Evolutionary conservation across 2,329 filamentous ascomycete genomes (phyloP), one percentile per base, ranked within the genome.

Genomic region (Eutypa lata): DNA sequence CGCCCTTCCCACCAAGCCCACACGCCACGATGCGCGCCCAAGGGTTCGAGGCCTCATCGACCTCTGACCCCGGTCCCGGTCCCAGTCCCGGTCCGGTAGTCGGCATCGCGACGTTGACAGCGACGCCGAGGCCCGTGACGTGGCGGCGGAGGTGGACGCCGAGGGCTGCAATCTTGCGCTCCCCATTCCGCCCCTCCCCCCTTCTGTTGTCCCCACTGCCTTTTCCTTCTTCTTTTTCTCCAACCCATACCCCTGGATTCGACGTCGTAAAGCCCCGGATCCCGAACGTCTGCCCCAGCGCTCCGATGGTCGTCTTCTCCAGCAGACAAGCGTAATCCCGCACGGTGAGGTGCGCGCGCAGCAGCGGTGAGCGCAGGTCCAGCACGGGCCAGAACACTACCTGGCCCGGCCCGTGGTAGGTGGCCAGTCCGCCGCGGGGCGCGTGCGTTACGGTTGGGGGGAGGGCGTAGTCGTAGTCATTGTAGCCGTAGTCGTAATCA

Each of bases 331-430:
- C 88, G 71, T 96, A 96, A 56, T 82, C 83, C 18, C 90, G 77
- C 13, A 94, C 87, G 4, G 82, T 86, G 19, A 94, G 76, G 45
- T 65, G 75, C 0, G 65, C 75, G 0, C 74, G 73, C 59, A 91
- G 81, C 11, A 71, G 58, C 0, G 70, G 65, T 7, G 81, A 78
- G 51, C 83, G 83, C 52, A 97, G 79, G 69, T 96, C 91, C n/a
- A 96, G 69, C 48, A 97, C 83, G 3, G 93, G 91, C 76, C 96
- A 99, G n/a, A 92, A 84, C 35, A 97, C 89, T 47, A 96, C 74
- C 69, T 99, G 94, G 0, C 93, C 93, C 0, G 93, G 94, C 0
- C 93, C 94, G 68, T 99, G 94, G 74, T 96, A 97, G 2, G 94
- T 97, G 0, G 90, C 92, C 59, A 96, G 85, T 0, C 94, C 94